Percentiles rank a stretch among this genome's conserved stretches.
Evolutionary conservation across 345 rosid genomes (phyloP).

Genomic region (Camelina sativa): DNA sequence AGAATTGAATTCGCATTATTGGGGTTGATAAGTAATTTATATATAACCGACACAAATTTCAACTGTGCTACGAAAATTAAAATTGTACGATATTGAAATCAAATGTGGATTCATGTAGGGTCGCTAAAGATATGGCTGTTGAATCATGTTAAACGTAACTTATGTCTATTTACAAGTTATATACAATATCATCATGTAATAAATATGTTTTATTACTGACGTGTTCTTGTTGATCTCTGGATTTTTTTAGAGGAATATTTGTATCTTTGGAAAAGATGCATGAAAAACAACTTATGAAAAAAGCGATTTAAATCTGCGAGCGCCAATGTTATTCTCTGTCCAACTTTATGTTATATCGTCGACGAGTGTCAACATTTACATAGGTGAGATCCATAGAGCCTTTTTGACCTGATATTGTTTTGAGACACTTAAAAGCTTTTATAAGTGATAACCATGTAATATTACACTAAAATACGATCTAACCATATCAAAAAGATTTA

Average conservation of each 20-base stretch:
- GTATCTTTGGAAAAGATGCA: background rate
- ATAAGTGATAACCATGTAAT: background rate
- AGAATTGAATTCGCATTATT: constrained; percentile 9
- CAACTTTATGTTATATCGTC: background rate
- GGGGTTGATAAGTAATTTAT: background rate
- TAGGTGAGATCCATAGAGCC: background rate
- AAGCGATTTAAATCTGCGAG: background rate
- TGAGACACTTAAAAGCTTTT: background rate
- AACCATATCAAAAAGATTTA: background rate
- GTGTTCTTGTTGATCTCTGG: constrained; percentile 11
- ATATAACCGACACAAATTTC: background rate
- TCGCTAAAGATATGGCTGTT: background rate
- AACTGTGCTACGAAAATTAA: background rate
- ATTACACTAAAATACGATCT: background rate
- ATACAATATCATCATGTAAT: background rate
- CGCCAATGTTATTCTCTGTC: background rate
- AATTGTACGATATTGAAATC: background rate
- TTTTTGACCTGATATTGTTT: background rate
- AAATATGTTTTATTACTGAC: constrained; percentile 15
- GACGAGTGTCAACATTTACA: background rate
- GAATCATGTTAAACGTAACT: background rate
- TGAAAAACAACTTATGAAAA: background rate
- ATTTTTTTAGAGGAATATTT: background rate
- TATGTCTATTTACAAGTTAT: constrained; percentile 4
- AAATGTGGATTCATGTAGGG: constrained; percentile 2